Base-by-base conservation (phyloP, 768 basidiomycete genomes). In the Pholiota microspora region DNA sequence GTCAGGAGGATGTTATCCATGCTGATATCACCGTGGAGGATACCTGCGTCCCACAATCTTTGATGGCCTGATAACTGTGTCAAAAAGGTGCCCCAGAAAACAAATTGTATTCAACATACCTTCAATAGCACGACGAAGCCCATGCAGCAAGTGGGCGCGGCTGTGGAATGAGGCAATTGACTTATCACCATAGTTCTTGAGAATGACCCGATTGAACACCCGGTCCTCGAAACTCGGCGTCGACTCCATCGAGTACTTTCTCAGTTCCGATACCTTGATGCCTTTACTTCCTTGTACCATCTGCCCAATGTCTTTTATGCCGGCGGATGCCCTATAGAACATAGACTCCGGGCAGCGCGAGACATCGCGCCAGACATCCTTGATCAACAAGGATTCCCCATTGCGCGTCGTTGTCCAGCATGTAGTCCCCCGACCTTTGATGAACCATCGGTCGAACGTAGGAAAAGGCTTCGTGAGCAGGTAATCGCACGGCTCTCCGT, bases 11-110 rank as follows among this genome's bases (percentile, higher is more conserved):
- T 60, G 35, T 69, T 69, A n/a, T 58, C 57, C 15, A 58, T 35
- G 34, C 62, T 67, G 52, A 69, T 57, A 49, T 69, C 68, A 15
- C 67, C 63, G 35, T 69, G 67, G 13, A 69, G 59, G 21, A 69
- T 64, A 1, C 48, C 54, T n/a, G 56, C 44, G 18, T 31, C 34
- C 48, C 48, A 60, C 16, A 59, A 56, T 25, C 54, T 58, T 10
- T 53, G 50, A 48, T 65, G 64, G 2, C 62, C 65, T 66, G 29
- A 18, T 45, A 8, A 4, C 23, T 27, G 10, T 32, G 25, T 36
- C 21, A 42, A 36, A 49, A 16, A 32, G 24, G n/a, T 24, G 15
- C 9, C 4, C 24, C 21, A 42, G 8, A 49, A 2, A n/a, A 21
- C 7, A 23, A 23, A 50, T 23, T 2, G 25, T 13, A 32, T 16